Evolutionary conservation across 495 filamentous ascomycete genomes (phyloP), one percentile per base, ranked within the genome.

Genomic region (Trichoderma orchidacearum): DNA sequence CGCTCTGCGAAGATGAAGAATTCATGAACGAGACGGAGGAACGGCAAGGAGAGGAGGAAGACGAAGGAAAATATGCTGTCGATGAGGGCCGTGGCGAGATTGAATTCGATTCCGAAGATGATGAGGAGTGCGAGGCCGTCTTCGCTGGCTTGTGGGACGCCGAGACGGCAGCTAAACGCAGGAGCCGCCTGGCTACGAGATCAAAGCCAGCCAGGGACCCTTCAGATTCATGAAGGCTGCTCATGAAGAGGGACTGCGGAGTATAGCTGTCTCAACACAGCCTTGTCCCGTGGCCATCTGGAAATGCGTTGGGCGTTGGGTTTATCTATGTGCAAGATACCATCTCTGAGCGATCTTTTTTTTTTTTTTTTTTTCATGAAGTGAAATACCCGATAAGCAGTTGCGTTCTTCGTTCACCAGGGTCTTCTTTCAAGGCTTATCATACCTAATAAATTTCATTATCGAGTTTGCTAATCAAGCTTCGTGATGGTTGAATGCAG

Each of bases 101-200:
- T 3, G 82, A 89, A 55, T 96, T 96, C 66, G 89, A 97, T 71
- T 88, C 83, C 58, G 83, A 90, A 51, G 92, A 97, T 66, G 90
- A 95, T 64, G 89, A 94, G 53, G 92, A 97, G 71, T 95, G 91
- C 59, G 92, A 96, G 63, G 91, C 96, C 68, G 65, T 97, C 53
- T 96, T 97, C 71, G 77, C 82, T 11, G 92, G 92, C 0, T 76
- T 88, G 2, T 97, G 92, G 92, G 87, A 84, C 61, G 74, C 84
- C 15, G 79, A 79, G 51, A 67, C 81, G 35, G 90, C 87, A 31
- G 74, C 72, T 25, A 77, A 74, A 70, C 76, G 88, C 62, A 75
- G 89, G 60, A 75, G 75, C 68, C 72, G 72, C 56, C 87, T 75
- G 63, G 74, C 74, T 51, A 53, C 58, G 30, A 63, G 17, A 18